phyloP scores from a whole-genome alignment of 2,329 filamentous ascomycete genomes.

The Penicillium decumbens region DNA sequence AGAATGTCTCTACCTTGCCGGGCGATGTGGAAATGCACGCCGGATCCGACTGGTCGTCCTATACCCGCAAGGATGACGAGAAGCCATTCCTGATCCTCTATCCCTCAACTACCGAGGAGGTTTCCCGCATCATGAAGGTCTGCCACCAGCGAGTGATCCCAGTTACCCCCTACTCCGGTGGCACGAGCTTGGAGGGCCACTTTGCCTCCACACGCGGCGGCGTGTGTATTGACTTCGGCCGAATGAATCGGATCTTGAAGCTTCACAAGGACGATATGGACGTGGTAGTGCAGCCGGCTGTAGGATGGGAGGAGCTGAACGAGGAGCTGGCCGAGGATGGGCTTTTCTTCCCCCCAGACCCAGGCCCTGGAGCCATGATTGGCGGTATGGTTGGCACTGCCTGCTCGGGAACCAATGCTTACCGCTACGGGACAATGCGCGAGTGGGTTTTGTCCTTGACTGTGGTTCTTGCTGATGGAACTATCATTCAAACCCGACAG shows the following conservation, averaged over 20 bases:
- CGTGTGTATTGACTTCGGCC: conserved; percentile 77
- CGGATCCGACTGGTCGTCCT: conserved; percentile 61
- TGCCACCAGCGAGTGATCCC: conserved; percentile 78
- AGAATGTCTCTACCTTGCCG: conserved; percentile 57
- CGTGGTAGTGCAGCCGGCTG: conserved; percentile 71
- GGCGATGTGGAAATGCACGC: conserved; percentile 54
- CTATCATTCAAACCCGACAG: conserved; percentile 82
- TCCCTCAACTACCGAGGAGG: conserved; percentile 73
- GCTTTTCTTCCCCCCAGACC: conserved; percentile 88
- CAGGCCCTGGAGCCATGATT: conserved; percentile 86
- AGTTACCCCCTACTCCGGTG: conserved; percentile 80
- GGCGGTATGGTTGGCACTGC: conserved; percentile 61
- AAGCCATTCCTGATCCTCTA: conserved; percentile 63
- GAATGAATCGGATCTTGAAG: conserved; percentile 75
- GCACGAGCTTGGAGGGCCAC: conserved; percentile 85
- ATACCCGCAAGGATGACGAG: conserved; percentile 41
- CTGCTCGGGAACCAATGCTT: conserved; percentile 74
- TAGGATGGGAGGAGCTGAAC: conserved; percentile 84
- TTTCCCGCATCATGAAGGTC: conserved; percentile 81
- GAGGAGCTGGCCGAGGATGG: conserved; percentile 67
- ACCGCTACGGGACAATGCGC: conserved; percentile 89
- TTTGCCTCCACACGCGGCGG: conserved; percentile 78
- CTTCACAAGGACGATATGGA: conserved; percentile 75
- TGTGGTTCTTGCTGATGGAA: conserved; percentile 84
- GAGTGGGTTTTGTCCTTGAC: conserved; percentile 88